phyloP scores from a whole-genome alignment of 805 yeast species.

The Candida alai region DNA sequence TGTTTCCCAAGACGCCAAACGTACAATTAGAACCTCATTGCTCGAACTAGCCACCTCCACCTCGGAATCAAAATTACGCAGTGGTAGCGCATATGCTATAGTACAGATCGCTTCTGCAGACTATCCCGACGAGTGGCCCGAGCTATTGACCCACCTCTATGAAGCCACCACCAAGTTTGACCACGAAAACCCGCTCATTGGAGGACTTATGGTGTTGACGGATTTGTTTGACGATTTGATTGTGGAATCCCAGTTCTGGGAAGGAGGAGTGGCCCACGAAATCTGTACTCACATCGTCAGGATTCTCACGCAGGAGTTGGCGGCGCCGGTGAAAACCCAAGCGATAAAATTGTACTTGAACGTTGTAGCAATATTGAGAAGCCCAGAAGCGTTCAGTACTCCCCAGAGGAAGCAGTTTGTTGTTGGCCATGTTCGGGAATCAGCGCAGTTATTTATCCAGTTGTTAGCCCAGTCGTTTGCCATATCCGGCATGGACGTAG shows the following conservation, averaged over 20 bases:
- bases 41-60: constrained; percentile 42
- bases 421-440: constrained; percentile 17
- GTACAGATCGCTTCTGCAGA: constrained; percentile 86
- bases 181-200: constrained; percentile 37
- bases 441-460: constrained; percentile 16
- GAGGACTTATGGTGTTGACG: constrained; percentile 57
- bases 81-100: constrained; percentile 67
- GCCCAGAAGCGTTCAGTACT: constrained; percentile 43
- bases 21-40: constrained; percentile 45
- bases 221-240: constrained; percentile 85
- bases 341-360: constrained; percentile 47
- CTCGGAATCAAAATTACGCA: constrained; percentile 56
- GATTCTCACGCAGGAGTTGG: constrained; percentile 29
- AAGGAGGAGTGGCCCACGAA: constrained; percentile 59
- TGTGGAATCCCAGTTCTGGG: constrained; percentile 83
- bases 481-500: not conserved
- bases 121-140: constrained; percentile 96
- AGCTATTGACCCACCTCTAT: constrained; percentile 49
- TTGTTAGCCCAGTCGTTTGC: constrained; percentile 16
- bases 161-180: constrained; percentile 28
- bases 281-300: constrained; percentile 49
- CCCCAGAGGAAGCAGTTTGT: constrained; percentile 35
- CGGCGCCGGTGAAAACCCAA: constrained; percentile 37
- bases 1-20: constrained; percentile 50
- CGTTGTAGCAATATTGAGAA: constrained; percentile 50